Base-by-base conservation (phyloP, 345 rosid genomes). In the Camelina laxa region DNA sequence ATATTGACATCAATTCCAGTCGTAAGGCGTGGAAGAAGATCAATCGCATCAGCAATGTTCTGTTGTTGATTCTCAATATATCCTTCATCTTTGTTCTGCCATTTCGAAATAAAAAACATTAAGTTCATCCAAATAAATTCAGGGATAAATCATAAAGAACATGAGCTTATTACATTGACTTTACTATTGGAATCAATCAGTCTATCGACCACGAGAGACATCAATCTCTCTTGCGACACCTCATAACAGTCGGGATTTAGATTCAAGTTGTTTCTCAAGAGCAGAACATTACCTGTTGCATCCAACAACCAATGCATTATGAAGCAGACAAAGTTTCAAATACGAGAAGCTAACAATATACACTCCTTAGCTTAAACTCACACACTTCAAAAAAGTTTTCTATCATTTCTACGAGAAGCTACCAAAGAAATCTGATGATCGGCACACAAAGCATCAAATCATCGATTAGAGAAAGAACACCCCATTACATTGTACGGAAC, bases 1-100 rank as follows among this genome's bases (percentile, higher is more conserved):
- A 89, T 82, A 86, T 96, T 96, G 76, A 96, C 99, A 84, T 96
- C 98, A 67, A 96, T 96, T 74, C 99, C 99, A 59, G 97, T 91
- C 0, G 98, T 84, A 79, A 96, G 95, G 41, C 85, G 81, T 10
- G 97, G 98, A 68, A 96, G 97, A 82, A 87, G 85, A 84, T 96
- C 96, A 73, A 92, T 89, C 5, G 98, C 98, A 85, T 96, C 99
- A 5, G 99, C 83, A 77, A 96, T 89, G 73, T 96, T 96, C 84
- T 92, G 96, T 61, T 91, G 97, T 75, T 96, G 99, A 77, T 96
- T 96, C 83, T 92, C 90, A 15, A 91, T 81, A 83, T 86, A 96
- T 20, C 85, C 99, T 58, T 85, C 88, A 74, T 88, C 99, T 82
- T 91, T 96, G 71, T 91, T 82, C 99, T 95, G 83, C 35, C 69